Evolutionary conservation across 805 yeast genomes (phyloP), one percentile per base, ranked within the genome.

Genomic region (Priceomyces carsonii): DNA sequence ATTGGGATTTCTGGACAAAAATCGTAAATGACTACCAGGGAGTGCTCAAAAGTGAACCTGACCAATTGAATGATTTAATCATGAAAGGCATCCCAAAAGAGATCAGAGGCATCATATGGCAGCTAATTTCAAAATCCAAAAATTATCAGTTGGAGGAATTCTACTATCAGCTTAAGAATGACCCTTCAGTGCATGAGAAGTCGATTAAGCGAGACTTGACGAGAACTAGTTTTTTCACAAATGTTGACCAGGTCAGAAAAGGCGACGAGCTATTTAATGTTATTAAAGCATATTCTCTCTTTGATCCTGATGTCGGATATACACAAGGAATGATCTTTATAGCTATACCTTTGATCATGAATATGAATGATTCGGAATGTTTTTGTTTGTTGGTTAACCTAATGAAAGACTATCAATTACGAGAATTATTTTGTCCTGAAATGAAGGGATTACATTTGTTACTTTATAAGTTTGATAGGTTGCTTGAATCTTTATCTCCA

Each of bases 311-410:
- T 33, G 96, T 93, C 33, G 99, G 99, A 0, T 93, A 93, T 53
- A 93, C 97, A 2, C 99, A 93, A 61, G 98, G 99, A 6, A 89
- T 93, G 96, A 95, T 95, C 1, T 93, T 93, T 53, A 78, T 93
- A 28, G 77, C 86, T 0, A 88, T 88, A 5, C 97, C 99, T 2
- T 61, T 93, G 31, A 66, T 89, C 29, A 70, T 90, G 66, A 86
- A 86, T 48, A 76, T 88, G 80, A 73, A 66, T 24, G 96, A 90
- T 45, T 71, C 82, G 29, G 97, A 91, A 56, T 80, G 95, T 3
- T 91, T 91, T 61, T 80, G 93, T 40, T 58, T 90, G 48, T 67
- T 91, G 29, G 86, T 82, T 10, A 80, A 79, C 30, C 68, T 93
- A 42, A 90, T 93, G 97, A 80, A 83, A 48, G 80, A 76, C 27